Evolutionary conservation across 331 rosid species (phyloP), one percentile per base, ranked within the genome.

Genomic region (Quercus tomentella): DNA sequence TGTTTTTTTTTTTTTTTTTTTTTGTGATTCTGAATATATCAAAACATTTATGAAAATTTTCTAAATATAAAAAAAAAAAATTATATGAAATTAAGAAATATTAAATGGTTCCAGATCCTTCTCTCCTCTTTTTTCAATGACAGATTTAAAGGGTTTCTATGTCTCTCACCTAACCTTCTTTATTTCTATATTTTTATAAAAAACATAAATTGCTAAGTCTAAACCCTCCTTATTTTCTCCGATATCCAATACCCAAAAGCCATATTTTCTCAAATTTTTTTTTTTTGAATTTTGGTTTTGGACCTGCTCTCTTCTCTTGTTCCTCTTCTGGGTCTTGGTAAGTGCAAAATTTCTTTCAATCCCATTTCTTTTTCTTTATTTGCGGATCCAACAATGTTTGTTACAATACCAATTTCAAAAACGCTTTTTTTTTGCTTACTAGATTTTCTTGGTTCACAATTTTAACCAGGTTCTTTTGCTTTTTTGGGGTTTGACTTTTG

Each of bases 41-140:
- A 35, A 35, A 35, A 35, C 2, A 35, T 35, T 7, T 35, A 35
- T 9, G 45, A 41, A 41, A 41, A 41, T 41, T 41, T 41, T 41
- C 45, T 41, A 41, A 41, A 41, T 8, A 37, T 37, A 37, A 0
- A 37, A 37, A 7, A 33, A 35, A 7, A 37, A 7, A 7, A 0
- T 2, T 12, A 2, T 49, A 49, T 49, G 41, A 37, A 33, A 22
- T 18, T 16, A 41, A 70, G 9, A 57, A 51, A 20, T 43, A 72
- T 11, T 17, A 6, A 12, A 69, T 77, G 58, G 52, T 61, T 76
- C 77, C 57, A 76, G 74, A 81, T 76, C 74, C 54, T 81, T 81
- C 35, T 31, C 56, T 76, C 51, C 37, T 71, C 26, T 9, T 22
- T 56, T 57, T 21, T 30, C 45, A 41, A 41, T 8, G 45, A 41